A percentile compares a stretch with the other conserved stretches of the same genome.
phyloP scores from a whole-genome alignment of 441 rosid species.

The Pelargonium citronellum region DNA sequence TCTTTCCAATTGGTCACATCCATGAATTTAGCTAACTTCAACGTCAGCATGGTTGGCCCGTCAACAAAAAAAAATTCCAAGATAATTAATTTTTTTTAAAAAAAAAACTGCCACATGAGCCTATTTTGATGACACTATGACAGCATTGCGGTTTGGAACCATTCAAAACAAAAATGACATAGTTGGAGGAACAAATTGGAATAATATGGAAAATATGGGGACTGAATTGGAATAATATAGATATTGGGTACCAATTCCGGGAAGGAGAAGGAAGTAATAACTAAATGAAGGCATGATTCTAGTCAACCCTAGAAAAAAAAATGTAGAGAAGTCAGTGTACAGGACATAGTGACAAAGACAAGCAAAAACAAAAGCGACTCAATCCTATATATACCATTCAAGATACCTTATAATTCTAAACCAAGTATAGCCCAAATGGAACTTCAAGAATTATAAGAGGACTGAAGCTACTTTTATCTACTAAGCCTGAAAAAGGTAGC shows the following conservation, averaged over 20 bases:
- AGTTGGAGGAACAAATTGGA: too few relatives aligned
- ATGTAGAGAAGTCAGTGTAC: background rate
- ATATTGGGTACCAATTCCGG: too few relatives aligned
- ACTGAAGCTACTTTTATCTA: background rate
- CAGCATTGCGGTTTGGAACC: too few relatives aligned
- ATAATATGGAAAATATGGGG: background rate
- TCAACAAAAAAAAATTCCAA: too few relatives aligned
- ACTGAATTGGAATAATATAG: background rate
- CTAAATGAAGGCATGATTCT: background rate
- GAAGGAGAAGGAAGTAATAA: background rate
- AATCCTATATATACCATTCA: background rate
- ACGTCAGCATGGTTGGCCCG: too few relatives aligned
- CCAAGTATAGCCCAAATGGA: background rate
- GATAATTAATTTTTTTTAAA: too few relatives aligned
- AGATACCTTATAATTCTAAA: background rate
- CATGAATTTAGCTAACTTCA: too few relatives aligned
- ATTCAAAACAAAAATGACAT: too few relatives aligned
- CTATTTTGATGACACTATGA: too few relatives aligned
- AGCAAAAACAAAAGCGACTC: background rate
- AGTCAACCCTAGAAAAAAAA: background rate
- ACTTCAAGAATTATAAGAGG: background rate
- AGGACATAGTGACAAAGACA: background rate
- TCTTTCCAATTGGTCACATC: too few relatives aligned
- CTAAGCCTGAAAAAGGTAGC: background rate
- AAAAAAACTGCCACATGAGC: too few relatives aligned